These are phyloP conservation scores for Suillus decipiens DNA, from an alignment of 768 basidiomycete species.

Conservation along the genomic window DNA sequence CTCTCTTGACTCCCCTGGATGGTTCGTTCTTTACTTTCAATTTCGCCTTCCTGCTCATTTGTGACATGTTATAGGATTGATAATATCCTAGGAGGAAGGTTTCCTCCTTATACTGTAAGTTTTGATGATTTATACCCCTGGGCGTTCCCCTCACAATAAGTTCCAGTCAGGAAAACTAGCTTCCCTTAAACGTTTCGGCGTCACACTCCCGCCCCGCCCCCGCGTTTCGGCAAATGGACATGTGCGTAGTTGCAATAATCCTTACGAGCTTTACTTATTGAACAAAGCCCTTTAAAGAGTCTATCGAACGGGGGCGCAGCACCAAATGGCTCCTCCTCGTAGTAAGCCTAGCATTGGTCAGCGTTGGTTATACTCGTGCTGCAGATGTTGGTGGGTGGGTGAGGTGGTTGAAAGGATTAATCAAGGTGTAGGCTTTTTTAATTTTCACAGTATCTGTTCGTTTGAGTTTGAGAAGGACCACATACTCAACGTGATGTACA, in stretches of 20 bases:
- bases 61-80: constrained; percentile 22
- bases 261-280: constrained; percentile 14
- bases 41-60: constrained; percentile 6
- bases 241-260: not conserved
- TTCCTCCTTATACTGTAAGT: constrained; percentile 31
- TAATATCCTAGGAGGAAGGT: constrained; percentile 27
- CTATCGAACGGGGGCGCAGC: not conserved
- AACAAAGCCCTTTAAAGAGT: constrained; percentile 17
- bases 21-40: constrained; percentile 17
- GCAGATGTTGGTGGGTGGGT: not conserved
- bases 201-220: constrained; percentile 26
- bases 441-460: constrained; percentile 15
- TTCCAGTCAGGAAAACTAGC: constrained; percentile 28
- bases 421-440: constrained; percentile 2
- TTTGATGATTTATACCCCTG: not conserved
- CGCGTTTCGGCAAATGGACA: constrained; percentile 15
- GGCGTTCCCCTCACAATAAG: not conserved
- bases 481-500: not conserved
- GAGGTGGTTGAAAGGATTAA: constrained; percentile 10
- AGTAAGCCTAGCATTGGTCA: constrained; percentile 11
- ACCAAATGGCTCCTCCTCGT: constrained; percentile 9
- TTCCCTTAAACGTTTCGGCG: constrained; percentile 20
- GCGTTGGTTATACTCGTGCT: constrained; percentile 11
- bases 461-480: not conserved
- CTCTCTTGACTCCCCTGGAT: constrained; percentile 46